Evolutionary conservation across 768 basidiomycete species (phyloP), one percentile per base, ranked within the genome.

Genomic region (Leccinum variicolor): DNA sequence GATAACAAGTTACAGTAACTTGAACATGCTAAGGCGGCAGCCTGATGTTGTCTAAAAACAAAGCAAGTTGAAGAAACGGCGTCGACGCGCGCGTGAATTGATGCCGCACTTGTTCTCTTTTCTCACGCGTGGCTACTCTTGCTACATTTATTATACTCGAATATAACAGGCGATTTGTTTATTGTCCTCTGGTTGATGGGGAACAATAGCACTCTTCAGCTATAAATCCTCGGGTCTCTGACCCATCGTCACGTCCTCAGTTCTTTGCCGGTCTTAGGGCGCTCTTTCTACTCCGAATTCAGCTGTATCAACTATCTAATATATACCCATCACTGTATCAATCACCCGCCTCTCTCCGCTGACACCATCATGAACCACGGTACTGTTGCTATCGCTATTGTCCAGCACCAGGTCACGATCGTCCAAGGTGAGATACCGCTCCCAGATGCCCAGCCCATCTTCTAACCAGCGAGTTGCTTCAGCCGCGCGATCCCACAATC

Each of bases 341-440:
- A 53, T 41, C 45, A 58, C 10, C 39, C n/a, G 8, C 41, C 23
- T 55, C 39, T 39, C 48, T 47, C 39, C 29, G 73, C 19, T 19
- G 2, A 72, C 69, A n/a, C 17, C 31, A 77, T 58, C 33, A 67
- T 84, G 77, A 72, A 79, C 62, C 71, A 81, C 66, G 84, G 87
- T 52, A 79, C 81, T 41, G 73, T 88, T 57, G 88, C 86, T 52
- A 80, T 89, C 56, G 88, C 88, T 21, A 66, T 89, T 57, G 84
- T 89, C 48, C 83, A 84, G 62, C 83, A 81, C 64, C 82, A 84
- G 67, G 83, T 90, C 33, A 82, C 81, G 77, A 68, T 90, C 59
- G 83, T 89, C 25, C 84, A 86, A 82, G 82, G 88, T 86, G 63
- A 56, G 70, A 34, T 34, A 8, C 13, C 41, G 21, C 23, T 10